Evolutionary conservation across 2,329 filamentous ascomycete genomes (phyloP).

Genomic region (Trichocomaceae sp.): DNA sequence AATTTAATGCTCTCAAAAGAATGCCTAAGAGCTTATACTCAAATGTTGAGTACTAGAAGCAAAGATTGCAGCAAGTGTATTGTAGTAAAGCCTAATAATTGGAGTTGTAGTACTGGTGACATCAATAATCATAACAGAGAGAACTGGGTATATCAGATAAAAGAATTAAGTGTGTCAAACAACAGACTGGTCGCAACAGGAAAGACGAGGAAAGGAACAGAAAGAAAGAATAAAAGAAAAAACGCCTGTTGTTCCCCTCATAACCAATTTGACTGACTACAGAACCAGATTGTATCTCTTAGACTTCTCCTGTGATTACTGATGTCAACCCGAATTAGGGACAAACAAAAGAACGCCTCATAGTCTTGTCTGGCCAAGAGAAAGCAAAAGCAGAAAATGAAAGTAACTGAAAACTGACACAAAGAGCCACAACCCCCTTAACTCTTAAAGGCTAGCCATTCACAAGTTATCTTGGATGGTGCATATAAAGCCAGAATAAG

Average conservation of each 20-base stretch:
- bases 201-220: neutral
- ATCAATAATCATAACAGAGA: conserved; percentile 11
- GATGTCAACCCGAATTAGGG: neutral
- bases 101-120: conserved; percentile 1
- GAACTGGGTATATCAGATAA: conserved; percentile 9
- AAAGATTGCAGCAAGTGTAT: neutral
- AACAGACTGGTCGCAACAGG: neutral
- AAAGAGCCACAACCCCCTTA: neutral
- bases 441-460: neutral
- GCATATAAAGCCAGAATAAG: neutral
- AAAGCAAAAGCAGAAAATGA: neutral
- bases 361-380: neutral
- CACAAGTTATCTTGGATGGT: neutral
- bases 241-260: conserved; percentile 2
- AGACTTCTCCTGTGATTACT: neutral
- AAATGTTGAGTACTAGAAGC: too few species aligned
- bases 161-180: conserved; percentile 3
- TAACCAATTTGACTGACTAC: conserved; percentile 1
- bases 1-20: too few species aligned
- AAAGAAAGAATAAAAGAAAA: neutral
- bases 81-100: neutral
- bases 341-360: neutral
- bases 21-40: too few species aligned
- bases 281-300: neutral
- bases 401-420: neutral